Evolutionary conservation across 1,139 yeast species (phyloP), one percentile per base, ranked within the genome.

Genomic region (Kodamaea anthophila): DNA sequence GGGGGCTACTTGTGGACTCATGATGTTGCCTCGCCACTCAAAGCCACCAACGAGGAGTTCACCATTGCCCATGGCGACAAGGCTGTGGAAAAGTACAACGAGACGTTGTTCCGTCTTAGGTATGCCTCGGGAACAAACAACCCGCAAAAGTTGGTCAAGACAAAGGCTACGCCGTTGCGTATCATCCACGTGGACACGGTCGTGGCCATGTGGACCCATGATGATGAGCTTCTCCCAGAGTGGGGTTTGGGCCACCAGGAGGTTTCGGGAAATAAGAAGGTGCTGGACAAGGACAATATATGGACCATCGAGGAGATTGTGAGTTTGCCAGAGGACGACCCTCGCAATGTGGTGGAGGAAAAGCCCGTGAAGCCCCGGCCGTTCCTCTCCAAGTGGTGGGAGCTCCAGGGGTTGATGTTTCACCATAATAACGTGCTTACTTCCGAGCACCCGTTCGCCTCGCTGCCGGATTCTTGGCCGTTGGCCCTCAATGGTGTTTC

Each of bases 391-490:
- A 93, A 93, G 57, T 91, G 95, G 86, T 63, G 77, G 62, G 97
- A 93, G 58, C 68, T 88, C 41, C 98, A 91, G 61, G 56, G 69
- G 24, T 68, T 75, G 40, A 91, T 91, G 99, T 87, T 91, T 66
- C 77, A 79, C 40, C 96, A 88, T 49, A 91, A 91, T 61, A 91
- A 88, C 57, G 77, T 81, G 44, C 67, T 91, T 44, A 72, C 91
- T 4, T 70, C 91, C 11, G 86, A 84, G 22, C 99, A 91, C 56
- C 99, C 99, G 29, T 93, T 85, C 63, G 96, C 97, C 6, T 85
- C 96, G 4, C 81, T 78, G 40, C 99, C 99, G 4, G 74, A 78
- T 40, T 64, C 82, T 5, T 91, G 99, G 99, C 98, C 98, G n/a
- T 70, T 85, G 43, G 74, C 93, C 26, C 58, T 82, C 33, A 74